Percentiles rank a stretch among this genome's conserved stretches.
phyloP scores from a whole-genome alignment of 768 basidiomycete species.

The Pisolithus tinctorius region DNA sequence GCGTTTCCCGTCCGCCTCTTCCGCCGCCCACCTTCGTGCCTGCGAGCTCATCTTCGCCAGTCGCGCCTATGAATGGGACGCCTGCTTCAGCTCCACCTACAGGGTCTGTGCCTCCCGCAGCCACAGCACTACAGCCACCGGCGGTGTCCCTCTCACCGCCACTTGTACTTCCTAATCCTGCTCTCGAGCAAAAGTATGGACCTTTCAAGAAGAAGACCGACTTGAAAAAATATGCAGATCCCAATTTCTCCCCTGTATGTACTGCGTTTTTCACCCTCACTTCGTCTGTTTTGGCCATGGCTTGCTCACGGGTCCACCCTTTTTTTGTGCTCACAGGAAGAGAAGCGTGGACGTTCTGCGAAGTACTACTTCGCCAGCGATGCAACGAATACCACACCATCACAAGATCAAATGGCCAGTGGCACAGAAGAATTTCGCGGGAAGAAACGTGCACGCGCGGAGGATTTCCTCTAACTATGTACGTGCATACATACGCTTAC shows the following conservation, averaged over 20 bases:
- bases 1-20: conserved; percentile 29
- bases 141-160: conserved; percentile 5
- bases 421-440: conserved; percentile 59
- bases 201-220: conserved; percentile 71
- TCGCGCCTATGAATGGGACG: conserved; percentile 19
- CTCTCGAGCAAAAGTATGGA: conserved; percentile 58
- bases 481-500: no score
- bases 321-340: conserved; percentile 47
- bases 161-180: conserved; percentile 48
- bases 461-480: conserved; percentile 62
- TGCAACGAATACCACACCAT: conserved; percentile 20
- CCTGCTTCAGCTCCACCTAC: conserved; percentile 11
- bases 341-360: conserved; percentile 58
- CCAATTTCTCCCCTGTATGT: conserved; percentile 75
- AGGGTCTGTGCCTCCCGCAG: neutral
- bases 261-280: neutral
- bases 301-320: no score
- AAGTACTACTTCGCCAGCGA: conserved; percentile 56
- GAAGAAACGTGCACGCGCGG: conserved; percentile 80
- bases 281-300: neutral
- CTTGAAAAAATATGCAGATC: conserved; percentile 69
- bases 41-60: conserved; percentile 22
- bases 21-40: conserved; percentile 31
- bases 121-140: conserved; percentile 3
- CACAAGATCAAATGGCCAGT: conserved; percentile 10